Evolutionary conservation across 148 eudicot species (phyloP).

Genomic region (Spergularia bocconei): DNA sequence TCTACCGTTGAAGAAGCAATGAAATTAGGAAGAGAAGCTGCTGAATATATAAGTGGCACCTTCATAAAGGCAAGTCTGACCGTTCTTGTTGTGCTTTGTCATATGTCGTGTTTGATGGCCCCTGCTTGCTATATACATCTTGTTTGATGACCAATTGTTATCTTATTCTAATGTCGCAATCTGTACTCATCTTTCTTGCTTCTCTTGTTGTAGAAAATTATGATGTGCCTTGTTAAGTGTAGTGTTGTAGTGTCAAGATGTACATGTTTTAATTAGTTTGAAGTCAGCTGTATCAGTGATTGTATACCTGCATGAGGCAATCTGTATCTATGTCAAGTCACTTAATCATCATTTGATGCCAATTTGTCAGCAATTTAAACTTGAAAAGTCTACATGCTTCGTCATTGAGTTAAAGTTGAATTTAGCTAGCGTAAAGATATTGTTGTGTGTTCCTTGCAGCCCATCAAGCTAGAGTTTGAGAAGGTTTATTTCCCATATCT

Average conservation of each 20-base stretch:
- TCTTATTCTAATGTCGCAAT: neutral
- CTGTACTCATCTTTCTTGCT: neutral
- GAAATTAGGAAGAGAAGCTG: conserved; percentile 94
- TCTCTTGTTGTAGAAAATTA: neutral
- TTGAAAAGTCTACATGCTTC: neutral
- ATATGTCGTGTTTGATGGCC: neutral
- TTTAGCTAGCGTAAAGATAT: neutral
- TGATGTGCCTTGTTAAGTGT: neutral
- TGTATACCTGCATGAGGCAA: neutral
- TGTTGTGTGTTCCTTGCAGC: conserved; percentile 43
- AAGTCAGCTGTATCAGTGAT: neutral
- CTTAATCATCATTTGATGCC: neutral
- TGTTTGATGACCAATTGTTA: neutral
- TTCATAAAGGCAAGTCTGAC: conserved; percentile 59
- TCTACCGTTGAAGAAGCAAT: conserved; percentile 81
- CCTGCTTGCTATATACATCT: neutral
- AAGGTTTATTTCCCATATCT: conserved; percentile 93
- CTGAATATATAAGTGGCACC: conserved; percentile 86
- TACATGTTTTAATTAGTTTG: neutral
- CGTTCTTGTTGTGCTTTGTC: neutral
- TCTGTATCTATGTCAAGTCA: neutral
- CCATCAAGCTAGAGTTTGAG: conserved; percentile 96
- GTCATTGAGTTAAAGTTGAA: no score
- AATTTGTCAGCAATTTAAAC: neutral
- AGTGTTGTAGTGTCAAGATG: neutral